Base-by-base conservation (phyloP, 441 rosid species). In the Brassica balearica region DNA sequence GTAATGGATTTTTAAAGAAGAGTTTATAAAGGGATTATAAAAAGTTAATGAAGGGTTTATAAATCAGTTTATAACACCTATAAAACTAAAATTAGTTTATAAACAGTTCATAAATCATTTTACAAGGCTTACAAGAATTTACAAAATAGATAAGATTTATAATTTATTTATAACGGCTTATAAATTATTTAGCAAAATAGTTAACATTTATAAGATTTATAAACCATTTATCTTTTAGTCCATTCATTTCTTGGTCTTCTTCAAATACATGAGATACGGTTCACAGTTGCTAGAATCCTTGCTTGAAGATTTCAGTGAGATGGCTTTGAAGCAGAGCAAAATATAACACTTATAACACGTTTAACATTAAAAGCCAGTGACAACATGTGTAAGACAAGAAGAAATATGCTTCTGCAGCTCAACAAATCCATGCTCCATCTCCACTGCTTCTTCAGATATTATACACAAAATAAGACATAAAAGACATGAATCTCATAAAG, bases 401-500 rank as follows among this genome's bases (percentile, higher is more conserved):
- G 98, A 95, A 53, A 95, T 91, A 85, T 88, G 96, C 85, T 90
- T 95, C 74, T 76, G 86, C 82, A 93, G 77, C 83, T 95, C 98
- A 79, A 77, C 87, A 80, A 93, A 77, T 81, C 93, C 99, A 19
- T 93, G 98, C 86, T 95, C 88, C 93, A 88, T 87, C 78, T 95
- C 99, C 75, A 86, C 90, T 2, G 92, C 95, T 88, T 95, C 99
- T 82, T 95, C 99, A 38, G 97, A 88, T 83, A 95, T 76, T 84
- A 98, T 95, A 81, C 78, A 75, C 70, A 36, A 9, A 25, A 25
- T 25, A 25, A 25, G 27, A 25, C 27, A 25, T 25, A 25, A 25
- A 25, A 29, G 34, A 20, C 9, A 63, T 8, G 61, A 63, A 25
- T 27, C 62, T 74, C 51, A 51, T 17, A 69, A 63, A 27, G 70